Evolutionary conservation across 805 yeast genomes (phyloP).

Genomic region (Priceomyces haplophilus): DNA sequence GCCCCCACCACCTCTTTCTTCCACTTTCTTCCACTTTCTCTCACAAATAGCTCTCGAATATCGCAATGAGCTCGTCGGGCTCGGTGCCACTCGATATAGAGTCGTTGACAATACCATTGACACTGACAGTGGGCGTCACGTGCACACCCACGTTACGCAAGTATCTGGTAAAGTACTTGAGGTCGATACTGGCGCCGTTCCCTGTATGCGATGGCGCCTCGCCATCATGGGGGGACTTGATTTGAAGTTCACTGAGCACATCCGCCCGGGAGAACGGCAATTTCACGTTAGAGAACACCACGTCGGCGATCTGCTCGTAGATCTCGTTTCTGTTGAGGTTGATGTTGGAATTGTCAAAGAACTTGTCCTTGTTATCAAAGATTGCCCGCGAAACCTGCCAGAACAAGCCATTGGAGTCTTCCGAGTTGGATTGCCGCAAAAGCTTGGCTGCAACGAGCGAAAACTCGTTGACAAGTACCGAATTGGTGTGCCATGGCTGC

Average conservation of each 20-base stretch:
- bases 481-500: slow-evolving; percentile 91
- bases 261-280: slow-evolving; percentile 30
- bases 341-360: slow-evolving; percentile 60
- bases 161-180: slow-evolving; percentile 70
- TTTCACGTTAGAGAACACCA: slow-evolving; percentile 25
- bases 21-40: no score
- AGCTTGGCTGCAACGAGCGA: slow-evolving; percentile 67
- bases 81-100: slow-evolving; percentile 62
- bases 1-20: no score
- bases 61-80: slow-evolving; percentile 41
- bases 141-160: slow-evolving; percentile 78
- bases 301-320: slow-evolving; percentile 49
- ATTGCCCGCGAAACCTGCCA: slow-evolving; percentile 53
- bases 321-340: slow-evolving; percentile 55
- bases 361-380: slow-evolving; percentile 52
- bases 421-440: slow-evolving; percentile 36
- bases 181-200: slow-evolving; percentile 54
- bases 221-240: slow-evolving; percentile 23
- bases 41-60: slow-evolving; percentile 29
- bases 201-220: slow-evolving; percentile 51
- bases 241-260: slow-evolving; percentile 36
- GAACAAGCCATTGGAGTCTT: slow-evolving; percentile 24
- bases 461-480: slow-evolving; percentile 66
- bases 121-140: slow-evolving; percentile 75
- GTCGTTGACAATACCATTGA: slow-evolving; percentile 63